A percentile compares a stretch with the other conserved stretches of the same genome.
Conservation (phyloP, 805 yeast species). For the Kurtzmaniella fragi region DNA sequence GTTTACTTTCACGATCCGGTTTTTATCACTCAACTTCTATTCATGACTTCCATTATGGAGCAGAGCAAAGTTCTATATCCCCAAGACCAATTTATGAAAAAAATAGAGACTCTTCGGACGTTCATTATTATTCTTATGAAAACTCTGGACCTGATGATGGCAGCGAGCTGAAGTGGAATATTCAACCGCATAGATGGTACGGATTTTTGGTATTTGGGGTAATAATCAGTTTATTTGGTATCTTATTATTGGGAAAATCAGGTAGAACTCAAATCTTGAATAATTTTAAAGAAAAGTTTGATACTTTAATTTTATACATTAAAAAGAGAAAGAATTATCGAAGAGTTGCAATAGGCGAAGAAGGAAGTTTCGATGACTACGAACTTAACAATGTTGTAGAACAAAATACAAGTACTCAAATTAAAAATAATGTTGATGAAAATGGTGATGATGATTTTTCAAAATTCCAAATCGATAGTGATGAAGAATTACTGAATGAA, state of each 20-base stretch:
- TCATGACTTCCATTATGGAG: constrained; percentile 46
- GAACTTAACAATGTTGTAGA: neutral
- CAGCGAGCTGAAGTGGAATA: constrained; percentile 35
- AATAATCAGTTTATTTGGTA: constrained; percentile 18
- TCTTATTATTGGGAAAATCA: constrained; percentile 30
- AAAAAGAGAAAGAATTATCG: neutral
- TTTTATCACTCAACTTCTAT: constrained; percentile 46
- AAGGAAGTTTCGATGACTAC: neutral
- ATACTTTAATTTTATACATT: neutral
- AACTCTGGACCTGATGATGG: constrained; percentile 21
- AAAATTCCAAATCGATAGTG: constrained; percentile 3
- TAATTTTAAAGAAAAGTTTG: constrained; percentile 4
- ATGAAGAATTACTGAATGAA: neutral
- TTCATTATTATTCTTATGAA: constrained; percentile 26
- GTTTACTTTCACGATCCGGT: constrained; percentile 32
- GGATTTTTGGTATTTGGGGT: constrained; percentile 28
- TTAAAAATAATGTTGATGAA: neutral
- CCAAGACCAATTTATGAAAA: constrained; percentile 40
- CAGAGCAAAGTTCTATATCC: constrained; percentile 39
- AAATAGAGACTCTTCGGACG: constrained; percentile 8
- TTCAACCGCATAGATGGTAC: constrained; percentile 40
- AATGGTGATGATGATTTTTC: neutral
- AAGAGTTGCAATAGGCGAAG: neutral
- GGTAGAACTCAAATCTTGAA: constrained; percentile 12
- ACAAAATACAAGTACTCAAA: no score